Base-by-base conservation (phyloP, 495 filamentous ascomycete species). In the Neurospora tetraspora region DNA sequence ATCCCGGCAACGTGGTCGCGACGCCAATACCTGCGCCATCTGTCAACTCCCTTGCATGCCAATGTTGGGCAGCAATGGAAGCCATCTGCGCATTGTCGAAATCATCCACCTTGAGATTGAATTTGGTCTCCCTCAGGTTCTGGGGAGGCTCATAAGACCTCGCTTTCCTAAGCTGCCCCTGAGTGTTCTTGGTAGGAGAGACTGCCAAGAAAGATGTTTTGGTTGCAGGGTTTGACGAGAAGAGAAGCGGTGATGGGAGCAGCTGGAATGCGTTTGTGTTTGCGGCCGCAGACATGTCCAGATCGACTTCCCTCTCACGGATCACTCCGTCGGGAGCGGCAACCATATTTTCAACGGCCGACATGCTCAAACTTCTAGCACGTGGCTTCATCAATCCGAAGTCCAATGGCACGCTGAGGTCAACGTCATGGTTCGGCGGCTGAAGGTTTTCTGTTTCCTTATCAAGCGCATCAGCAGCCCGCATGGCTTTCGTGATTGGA, bases 381-480 rank as follows among this genome's bases (percentile, higher is more conserved):
- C 79, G 77, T 59, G 80, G 73, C 20, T 45, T 69, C 38, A 69
- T 71, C 37, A 70, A 45, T 45, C 43, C 76, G 39, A 72, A 72
- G 23, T 75, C 68, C 59, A 75, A 70, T 68, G 70, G 74, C 42
- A 76, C 69, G 0, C 80, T 80, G 16, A 83, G 78, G 65, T 83
- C 83, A 43, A 85, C 53, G 43, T 83, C 79, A 23, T 80, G 69
- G 36, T 70, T 78, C 1, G 42, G 53, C 1, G 82, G 76, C 70
- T 87, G 83, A 12, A 86, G 74, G 9, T 75, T 80, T 42, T 83
- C 82, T 2, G 84, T 87, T 69, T 84, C 77, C 40, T 76, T 77
- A 75, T 86, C 83, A 9, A 87, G 81, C n/a, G 79, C 81, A 43
- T 87, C 85, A 5, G 85, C 85, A 9, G 82, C 84, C 73, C 82